Base-by-base conservation (phyloP, 768 basidiomycete species). In the Phanerochaete carnosa region DNA sequence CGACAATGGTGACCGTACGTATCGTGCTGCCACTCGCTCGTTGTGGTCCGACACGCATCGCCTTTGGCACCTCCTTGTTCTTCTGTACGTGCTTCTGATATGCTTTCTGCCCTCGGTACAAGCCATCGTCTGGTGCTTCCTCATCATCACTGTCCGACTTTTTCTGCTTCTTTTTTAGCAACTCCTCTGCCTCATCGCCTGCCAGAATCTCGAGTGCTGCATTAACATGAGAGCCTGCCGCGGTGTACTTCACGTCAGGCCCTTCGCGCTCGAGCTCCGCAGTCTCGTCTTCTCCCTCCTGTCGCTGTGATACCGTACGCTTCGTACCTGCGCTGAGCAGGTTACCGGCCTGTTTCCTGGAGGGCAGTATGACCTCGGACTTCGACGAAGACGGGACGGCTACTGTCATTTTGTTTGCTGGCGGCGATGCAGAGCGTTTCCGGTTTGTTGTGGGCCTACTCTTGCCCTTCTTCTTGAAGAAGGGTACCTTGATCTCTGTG, bases 1-100 rank as follows among this genome's bases (percentile, higher is more conserved):
- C 96, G 49, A 92, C 83, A 60, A 98, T 88, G 3, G 96, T 98
- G 49, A 96, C 95, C 2, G 93, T 95, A 58, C 94, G 84, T 66
- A 99, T 94, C 61, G 91, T 98, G 76, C 72, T 90, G 46, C 76
- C 79, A 46, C 58, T 86, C 70, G 75, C 87, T 72, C 88, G 80
- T 73, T 90, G 93, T 65, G 84, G 96, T 51, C 84, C 95, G 56
- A 85, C 86, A 64, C 88, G 85, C 88, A 95, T 95, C 19, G 89
- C 86, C 72, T 94, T 95, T 2, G 94, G 90, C 9, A 94, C 72
- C 69, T 94, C 91, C 68, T 89, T 85, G 69, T 80, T 87, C 76
- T 91, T 93, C 75, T 88, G 88, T 68, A 96, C 74, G 66, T 92
- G 92, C 58, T 79, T 82, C 64, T 85, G 82, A 76, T 96, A 97